Evolutionary conservation across 805 yeast genomes (phyloP), one percentile per base, ranked within the genome.

Genomic region (Kodamaea restingae): DNA sequence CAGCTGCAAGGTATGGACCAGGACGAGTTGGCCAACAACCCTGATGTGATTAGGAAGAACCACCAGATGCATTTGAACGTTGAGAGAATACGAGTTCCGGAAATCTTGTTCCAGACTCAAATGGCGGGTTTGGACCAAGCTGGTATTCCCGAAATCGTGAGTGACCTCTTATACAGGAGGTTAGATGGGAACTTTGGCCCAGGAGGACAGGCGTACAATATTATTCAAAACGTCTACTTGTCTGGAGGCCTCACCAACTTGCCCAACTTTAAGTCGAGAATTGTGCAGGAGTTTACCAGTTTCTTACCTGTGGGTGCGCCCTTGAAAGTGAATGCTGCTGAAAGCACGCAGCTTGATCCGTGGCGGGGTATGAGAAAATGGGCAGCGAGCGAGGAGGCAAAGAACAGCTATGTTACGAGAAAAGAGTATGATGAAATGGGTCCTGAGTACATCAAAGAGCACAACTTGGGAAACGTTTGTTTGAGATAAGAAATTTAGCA

Each of bases 121-220:
- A 88, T 93, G 45, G 95, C 95, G 0, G 98, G 98, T 15, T 69
- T 88, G 15, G 98, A 93, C 60, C 98, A 90, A 63, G 95, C 97
- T 0, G 98, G 98, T 18, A 71, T 93, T n/a, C 56, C 76, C 17
- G 98, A 93, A 60, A 63, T 88, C 29, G 71, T 81, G 40, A 83
- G 81, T 47, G 84, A 80, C 42, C 70, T 87, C 6, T 54, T 90
- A 4, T 54, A 76, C 29, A 73, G 79, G 35, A 72, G 88, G 50
- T 67, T 80, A 15, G 78, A 77, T 20, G 74, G 78, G 0, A 73
- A 71, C 41, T 80, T 80, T 25, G 66, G 63, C 31, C 64, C 74
- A 1, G 65, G 67, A 3, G 84, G 80, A 4, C 81, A 81, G 44
- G 67, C 74, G 28, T 61, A 71, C 15, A 65, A 71, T 18, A 61